Evolutionary conservation across 2,329 filamentous ascomycete species (phyloP), one percentile per base, ranked within the genome.

Genomic region (Aspergillus ibericus): DNA sequence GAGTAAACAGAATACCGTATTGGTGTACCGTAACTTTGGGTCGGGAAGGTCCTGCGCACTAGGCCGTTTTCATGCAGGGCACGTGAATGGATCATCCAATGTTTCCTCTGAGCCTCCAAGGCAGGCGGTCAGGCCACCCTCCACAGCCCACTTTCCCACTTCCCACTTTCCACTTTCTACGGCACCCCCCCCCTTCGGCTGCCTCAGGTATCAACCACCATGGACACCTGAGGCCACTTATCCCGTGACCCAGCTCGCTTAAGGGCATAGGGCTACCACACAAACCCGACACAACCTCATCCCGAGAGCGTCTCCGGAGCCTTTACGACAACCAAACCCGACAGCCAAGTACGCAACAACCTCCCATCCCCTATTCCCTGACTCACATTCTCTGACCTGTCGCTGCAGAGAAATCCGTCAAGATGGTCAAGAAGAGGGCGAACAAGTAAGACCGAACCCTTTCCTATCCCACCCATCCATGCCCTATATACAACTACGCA

Each of bases 361-460:
- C 67, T 66, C 62, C 67, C 65, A 62, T n/a, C 18, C 47, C 57
- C 59, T 54, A 38, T 25, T 40, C 38, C 59, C 51, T 54, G 25
- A 60, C 50, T 62, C 60, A 66, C 61, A 67, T 59, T 64, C 63
- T 71, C 71, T 72, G 64, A 73, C 71, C 62, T 27, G 60, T 53
- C 56, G 62, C 64, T 64, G 64, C 70, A 74, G 68, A 75, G 66
- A 74, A 79, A 79, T 79, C 78, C 80, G 81, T 80, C 80, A 88
- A 77, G 77, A 89, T 89, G 87, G 86, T 89, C 81, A 89, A 89
- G 84, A 89, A 89, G 84, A 83, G 87, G 79, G 85, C 87, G 77
- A 87, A 85, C 82, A 89, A 89, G 86, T 88, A 86, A 78, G 83
- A 75, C 63, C 68, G 66, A 60, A 66, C 61, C 64, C 60, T 66